Evolutionary conservation across 1,284 basidiomycete species (phyloP), one percentile per base, ranked within the genome.

Genomic region (Leucoagaricus sp.): DNA sequence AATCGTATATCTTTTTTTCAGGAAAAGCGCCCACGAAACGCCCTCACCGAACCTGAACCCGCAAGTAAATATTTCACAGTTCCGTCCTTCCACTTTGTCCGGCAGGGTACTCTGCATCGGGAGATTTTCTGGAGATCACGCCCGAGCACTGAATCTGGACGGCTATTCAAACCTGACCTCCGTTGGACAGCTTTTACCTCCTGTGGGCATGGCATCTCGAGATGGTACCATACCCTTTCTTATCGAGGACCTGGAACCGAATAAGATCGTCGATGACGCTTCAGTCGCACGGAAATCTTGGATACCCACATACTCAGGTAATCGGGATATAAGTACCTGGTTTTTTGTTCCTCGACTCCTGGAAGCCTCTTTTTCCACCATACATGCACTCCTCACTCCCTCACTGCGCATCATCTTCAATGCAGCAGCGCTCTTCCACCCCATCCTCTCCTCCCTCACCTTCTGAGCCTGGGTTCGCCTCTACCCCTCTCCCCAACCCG

Each of bases 111-210:
- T 13, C 0, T 26, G n/a, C n/a, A 57, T 58, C 56, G 45, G 52
- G 6, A 45, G 51, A 58, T 58, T 31, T 8, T 13, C 41, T 53
- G 59, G 58, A 58, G 63, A 68, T 67, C 62, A 62, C 51, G 49
- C 66, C 64, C 65, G 64, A 58, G 53, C 42, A 44, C 21, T 40
- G 59, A 63, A 58, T 60, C 57, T 60, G 53, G 52, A n/a, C 9
- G 59, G 58, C 61, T 65, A 60, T 67, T 64, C 62, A 63, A 63
- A 63, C 58, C 60, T 50, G 61, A 62, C 62, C 60, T 55, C 65
- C 65, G 65, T 57, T 66, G 70, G 64, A 72, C 64, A 65, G 68
- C 68, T 61, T 70, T 71, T 68, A 55, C 40, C 71, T 64, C 71
- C 69, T 69, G 62, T 68, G 55, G 69, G 67, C 46, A 69, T 69